Percentiles rank a stretch among this genome's conserved stretches.
Evolutionary conservation across 352 stramenopile species (phyloP).

Genomic region (Pythium volutum): DNA sequence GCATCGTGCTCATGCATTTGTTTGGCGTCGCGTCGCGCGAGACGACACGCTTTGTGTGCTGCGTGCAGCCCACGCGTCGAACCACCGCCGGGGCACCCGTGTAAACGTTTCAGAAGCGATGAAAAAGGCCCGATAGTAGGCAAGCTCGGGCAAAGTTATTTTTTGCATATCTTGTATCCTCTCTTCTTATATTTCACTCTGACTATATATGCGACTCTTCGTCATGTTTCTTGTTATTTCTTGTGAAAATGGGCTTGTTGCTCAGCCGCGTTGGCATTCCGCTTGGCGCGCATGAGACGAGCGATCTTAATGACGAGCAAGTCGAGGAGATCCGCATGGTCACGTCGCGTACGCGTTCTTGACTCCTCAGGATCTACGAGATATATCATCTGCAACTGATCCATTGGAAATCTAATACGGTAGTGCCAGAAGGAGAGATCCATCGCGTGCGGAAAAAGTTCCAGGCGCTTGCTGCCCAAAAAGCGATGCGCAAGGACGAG

Average conservation of each 20-base stretch:
- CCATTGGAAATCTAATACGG: not conserved
- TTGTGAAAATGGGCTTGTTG: conserved; percentile 10
- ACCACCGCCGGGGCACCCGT: not conserved
- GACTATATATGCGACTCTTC: not conserved
- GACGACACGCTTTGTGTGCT: conserved; percentile 12
- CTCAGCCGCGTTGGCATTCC: not conserved
- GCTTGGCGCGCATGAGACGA: conserved; percentile 2
- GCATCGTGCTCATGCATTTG: conserved; percentile 11
- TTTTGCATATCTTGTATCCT: too few species aligned
- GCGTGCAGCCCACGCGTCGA: not conserved
- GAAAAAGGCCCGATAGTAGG: too few species aligned
- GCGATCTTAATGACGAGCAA: conserved; percentile 54
- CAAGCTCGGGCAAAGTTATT: too few species aligned
- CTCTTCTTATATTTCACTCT: not conserved
- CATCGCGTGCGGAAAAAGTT: conserved; percentile 36
- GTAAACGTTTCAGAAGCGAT: not conserved
- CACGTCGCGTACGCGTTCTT: conserved; percentile 37
- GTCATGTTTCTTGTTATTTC: not conserved
- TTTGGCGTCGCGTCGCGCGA: conserved; percentile 1
- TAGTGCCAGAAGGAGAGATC: conserved; percentile 55
- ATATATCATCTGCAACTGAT: not conserved
- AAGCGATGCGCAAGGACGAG: conserved; percentile 58
- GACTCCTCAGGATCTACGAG: not conserved
- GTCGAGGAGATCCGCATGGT: conserved; percentile 62
- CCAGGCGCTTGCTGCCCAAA: conserved; percentile 8